Evolutionary conservation across 345 rosid species (phyloP), one percentile per base, ranked within the genome.

Genomic region (Lumnitzera littorea): DNA sequence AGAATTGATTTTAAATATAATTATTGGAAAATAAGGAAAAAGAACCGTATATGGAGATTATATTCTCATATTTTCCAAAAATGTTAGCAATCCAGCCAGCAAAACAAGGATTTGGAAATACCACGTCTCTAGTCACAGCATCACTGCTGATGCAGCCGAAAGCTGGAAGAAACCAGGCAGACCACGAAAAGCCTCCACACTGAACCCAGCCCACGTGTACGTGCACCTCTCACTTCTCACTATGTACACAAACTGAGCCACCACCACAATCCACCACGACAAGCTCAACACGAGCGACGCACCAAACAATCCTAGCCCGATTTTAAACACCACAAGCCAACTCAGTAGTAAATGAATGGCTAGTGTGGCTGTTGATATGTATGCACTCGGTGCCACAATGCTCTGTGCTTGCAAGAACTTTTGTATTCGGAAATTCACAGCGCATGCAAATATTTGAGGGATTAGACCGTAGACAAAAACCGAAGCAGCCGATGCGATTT

Each of bases 81-180:
- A 29, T 29, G 36, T 76, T 7, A 84, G 77, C 66, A 84, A 69
- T 1, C 87, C 87, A 49, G 90, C 80, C 17, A 82, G 65, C 5
- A 84, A 72, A 31, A 84, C 90, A 2, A 82, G 72, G 11, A 82
- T 64, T 71, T 84, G 84, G 62, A 77, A 77, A 53, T 84, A 82
- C 87, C 87, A 77, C 29, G 79, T 62, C 75, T 84, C 90, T 16
- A 84, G 77, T 63, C 82, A 79, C 55, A 82, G 71, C 90, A 84
- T 84, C 50, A 84, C 80, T 41, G 85, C 87, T 2, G 90, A 84
- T 6, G 87, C 78, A 13, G 78, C 85, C 29, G 87, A 79, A 50
- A 84, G 79, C 73, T 76, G 74, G 57, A 79, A 77, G 64, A 82
- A 84, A 29, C 55, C 64, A 55, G 63, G 24, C 50, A 82, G 50